These are phyloP conservation scores for Sphagnurus paluster DNA, from an alignment of 1,284 basidiomycete species.

Conservation along the genomic window DNA sequence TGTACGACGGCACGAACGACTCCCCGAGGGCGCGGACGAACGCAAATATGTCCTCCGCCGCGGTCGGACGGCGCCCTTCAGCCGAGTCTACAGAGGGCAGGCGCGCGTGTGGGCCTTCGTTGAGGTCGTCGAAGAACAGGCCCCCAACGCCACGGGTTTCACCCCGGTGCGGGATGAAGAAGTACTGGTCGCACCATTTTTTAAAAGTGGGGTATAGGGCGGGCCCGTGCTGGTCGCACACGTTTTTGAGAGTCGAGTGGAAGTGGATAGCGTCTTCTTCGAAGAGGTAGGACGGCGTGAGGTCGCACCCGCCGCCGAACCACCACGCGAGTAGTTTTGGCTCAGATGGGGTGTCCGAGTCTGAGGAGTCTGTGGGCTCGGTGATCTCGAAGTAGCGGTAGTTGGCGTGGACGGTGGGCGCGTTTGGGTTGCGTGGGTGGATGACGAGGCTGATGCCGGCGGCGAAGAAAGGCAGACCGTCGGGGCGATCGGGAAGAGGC, in stretches of 20 bases:
- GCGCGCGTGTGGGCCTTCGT: slow-evolving; percentile 45
- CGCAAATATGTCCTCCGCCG: slow-evolving; percentile 70
- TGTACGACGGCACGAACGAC: slow-evolving; percentile 85
- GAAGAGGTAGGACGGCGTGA: no score
- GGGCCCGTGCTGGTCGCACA: slow-evolving; percentile 75
- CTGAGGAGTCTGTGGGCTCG: slow-evolving; percentile 37
- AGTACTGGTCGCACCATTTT: slow-evolving; percentile 71
- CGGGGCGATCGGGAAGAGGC: slow-evolving; percentile 54
- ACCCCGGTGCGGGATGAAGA: slow-evolving; percentile 89
- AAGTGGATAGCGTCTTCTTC: no score
- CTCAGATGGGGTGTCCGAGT: slow-evolving; percentile 28
- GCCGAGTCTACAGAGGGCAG: slow-evolving; percentile 36
- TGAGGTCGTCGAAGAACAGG: no score
- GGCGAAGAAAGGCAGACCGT: slow-evolving; percentile 88
- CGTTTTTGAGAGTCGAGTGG: slow-evolving; percentile 51
- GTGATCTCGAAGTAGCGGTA: slow-evolving; percentile 97
- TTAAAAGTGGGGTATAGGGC: slow-evolving; percentile 18
- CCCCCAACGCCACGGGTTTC: slow-evolving; percentile 47
- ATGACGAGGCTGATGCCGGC: slow-evolving; percentile 91
- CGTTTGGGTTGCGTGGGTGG: slow-evolving; percentile 90
- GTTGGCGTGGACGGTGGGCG: slow-evolving; percentile 94
- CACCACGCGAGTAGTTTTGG: slow-evolving; percentile 86
- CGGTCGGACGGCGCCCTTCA: slow-evolving; percentile 49
- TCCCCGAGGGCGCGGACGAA: slow-evolving; percentile 74
- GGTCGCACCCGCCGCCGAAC: slow-evolving; percentile 88